phyloP scores from a whole-genome alignment of 2,329 filamentous ascomycete genomes.

The Camillea tinctor region DNA sequence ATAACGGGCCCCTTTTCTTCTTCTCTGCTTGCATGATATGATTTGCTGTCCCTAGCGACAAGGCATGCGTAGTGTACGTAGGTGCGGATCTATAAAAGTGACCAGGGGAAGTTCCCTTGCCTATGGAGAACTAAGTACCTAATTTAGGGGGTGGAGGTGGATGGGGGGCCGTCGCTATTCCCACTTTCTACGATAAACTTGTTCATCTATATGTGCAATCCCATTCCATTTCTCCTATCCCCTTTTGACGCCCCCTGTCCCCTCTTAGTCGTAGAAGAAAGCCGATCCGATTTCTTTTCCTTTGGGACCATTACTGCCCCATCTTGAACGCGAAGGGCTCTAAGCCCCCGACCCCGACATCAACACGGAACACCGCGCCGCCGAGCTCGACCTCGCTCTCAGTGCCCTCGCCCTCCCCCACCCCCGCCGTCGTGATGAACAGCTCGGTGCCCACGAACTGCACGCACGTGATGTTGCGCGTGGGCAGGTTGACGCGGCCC shows the following conservation, averaged over 20 bases:
- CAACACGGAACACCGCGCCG: constrained; percentile 72
- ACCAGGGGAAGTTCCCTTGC: too few relatives aligned
- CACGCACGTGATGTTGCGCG: constrained; percentile 76
- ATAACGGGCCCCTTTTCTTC: not conserved
- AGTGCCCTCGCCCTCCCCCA: constrained; percentile 63
- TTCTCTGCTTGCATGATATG: not conserved
- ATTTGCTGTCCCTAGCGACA: not conserved
- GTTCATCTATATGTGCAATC: too few relatives aligned
- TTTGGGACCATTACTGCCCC: constrained; percentile 3
- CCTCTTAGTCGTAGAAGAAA: too few relatives aligned
- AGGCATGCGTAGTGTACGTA: too few relatives aligned
- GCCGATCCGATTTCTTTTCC: too few relatives aligned
- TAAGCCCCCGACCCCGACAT: constrained; percentile 70
- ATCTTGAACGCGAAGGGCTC: constrained; percentile 64
- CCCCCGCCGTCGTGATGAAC: constrained; percentile 74
- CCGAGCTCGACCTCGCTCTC: constrained; percentile 62
- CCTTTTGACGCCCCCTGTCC: too few relatives aligned
- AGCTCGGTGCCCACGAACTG: constrained; percentile 74
- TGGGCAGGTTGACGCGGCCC: constrained; percentile 74
- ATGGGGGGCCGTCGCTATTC: too few relatives aligned
- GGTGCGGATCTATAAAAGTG: too few relatives aligned
- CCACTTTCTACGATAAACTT: too few relatives aligned
- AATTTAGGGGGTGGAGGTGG: too few relatives aligned
- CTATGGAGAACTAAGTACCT: too few relatives aligned
- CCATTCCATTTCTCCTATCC: too few relatives aligned